Base-by-base conservation (phyloP, 2,329 filamentous ascomycete species). In the Lachnellula occidentalis region DNA sequence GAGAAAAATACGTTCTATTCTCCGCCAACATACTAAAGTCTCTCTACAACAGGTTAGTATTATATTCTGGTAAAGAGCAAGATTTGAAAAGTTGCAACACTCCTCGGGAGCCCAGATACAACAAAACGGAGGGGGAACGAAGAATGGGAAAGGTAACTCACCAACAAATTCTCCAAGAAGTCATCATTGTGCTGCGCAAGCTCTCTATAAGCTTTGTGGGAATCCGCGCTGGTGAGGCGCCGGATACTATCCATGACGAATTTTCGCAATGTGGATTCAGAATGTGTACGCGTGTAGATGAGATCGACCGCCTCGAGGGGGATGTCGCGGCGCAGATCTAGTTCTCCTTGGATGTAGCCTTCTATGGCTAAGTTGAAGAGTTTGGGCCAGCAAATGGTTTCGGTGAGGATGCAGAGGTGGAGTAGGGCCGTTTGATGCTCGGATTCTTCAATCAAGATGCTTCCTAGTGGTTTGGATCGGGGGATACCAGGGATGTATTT, bases 321-420 rank as follows among this genome's bases (percentile, higher is more conserved):
- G 11, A 56, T 50, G n/a, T 52, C 41, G 14, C 55, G 56, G 15
- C 19, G 36, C 6, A 60, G 19, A 24, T 24, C 47, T 21, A 24
- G 17, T 52, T 60, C 58, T 27, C 56, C 56, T 34, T 51, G 34
- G 12, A 55, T 24, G 31, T 60, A 60, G 19, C 54, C 41, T 21
- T 45, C 49, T 21, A 60, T 52, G 19, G 58, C 56, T 6, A 45
- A 37, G 22, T 60, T 60, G 42, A 52, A 60, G 5, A 60, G 45
- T 15, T 37, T 54, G 2, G 53, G 46, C 58, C 56, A 60, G 41
- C 53, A 57, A 21, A 55, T 50, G 7, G 45, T 57, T 46, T 60
- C 58, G 15, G 58, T 56, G 3, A 60, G 46, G 22, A 60, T 43
- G 42, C 56, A 58, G 8, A 60, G 56, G 24, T 57, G 19, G 36